Conservation (phyloP, 2,329 filamentous ascomycete species). For the Drechslera avenae region DNA sequence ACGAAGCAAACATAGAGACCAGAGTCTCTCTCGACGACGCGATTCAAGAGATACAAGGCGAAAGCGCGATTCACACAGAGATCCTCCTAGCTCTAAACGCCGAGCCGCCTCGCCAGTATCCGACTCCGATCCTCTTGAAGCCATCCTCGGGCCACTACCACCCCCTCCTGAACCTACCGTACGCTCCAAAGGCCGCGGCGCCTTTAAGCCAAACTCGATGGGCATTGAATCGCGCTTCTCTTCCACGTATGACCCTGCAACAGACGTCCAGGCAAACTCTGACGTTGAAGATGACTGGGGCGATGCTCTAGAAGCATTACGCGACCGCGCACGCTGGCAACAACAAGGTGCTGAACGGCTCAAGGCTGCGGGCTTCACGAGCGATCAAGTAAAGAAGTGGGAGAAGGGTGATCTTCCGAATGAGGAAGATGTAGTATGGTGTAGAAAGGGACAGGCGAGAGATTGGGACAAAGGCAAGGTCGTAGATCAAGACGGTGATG, state of each 20-base stretch:
- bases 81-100: constrained; percentile 1
- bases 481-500: constrained; percentile 59
- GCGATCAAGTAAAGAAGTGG: constrained; percentile 74
- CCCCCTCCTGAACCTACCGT: constrained; percentile 56
- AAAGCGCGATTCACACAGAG: not conserved
- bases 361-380: constrained; percentile 76
- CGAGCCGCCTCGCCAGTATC: constrained; percentile 28
- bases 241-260: constrained; percentile 62
- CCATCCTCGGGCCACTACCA: constrained; percentile 74
- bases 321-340: constrained; percentile 80
- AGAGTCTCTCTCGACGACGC: constrained; percentile 19
- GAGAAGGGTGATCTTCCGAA: constrained; percentile 66
- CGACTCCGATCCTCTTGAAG: constrained; percentile 73
- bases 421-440: constrained; percentile 74
- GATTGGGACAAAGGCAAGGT: constrained; percentile 72
- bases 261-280: constrained; percentile 59
- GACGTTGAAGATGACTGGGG: constrained; percentile 73
- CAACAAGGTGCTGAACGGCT: constrained; percentile 76
- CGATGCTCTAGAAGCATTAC: constrained; percentile 74
- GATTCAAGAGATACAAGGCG: not conserved
- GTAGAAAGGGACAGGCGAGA: constrained; percentile 68
- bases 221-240: constrained; percentile 84
- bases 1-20: constrained; percentile 13
- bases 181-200: constrained; percentile 46
- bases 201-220: constrained; percentile 43